Evolutionary conservation across 108 stramenopile genomes (phyloP).

Genomic region (Fragilaria radians): DNA sequence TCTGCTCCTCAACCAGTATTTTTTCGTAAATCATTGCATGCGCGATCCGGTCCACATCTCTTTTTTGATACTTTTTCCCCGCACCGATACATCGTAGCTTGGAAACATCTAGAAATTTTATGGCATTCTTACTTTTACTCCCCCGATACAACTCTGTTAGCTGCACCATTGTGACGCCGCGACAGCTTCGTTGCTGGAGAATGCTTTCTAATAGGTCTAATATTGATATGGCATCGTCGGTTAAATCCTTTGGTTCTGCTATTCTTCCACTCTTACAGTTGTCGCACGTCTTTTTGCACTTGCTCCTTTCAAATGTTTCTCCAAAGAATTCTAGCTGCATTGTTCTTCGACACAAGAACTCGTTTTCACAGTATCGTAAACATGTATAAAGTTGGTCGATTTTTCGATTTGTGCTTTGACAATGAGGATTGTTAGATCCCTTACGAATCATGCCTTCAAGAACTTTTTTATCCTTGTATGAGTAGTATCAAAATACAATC

Average conservation of each 20-base stretch:
- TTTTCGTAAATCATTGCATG: constrained; percentile 72
- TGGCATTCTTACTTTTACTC: constrained; percentile 54
- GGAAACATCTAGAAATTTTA: constrained; percentile 30
- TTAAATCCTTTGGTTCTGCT: constrained; percentile 55
- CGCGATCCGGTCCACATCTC: constrained; percentile 57
- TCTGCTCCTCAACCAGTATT: constrained; percentile 51
- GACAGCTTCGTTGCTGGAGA: constrained; percentile 23
- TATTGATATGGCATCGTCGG: constrained; percentile 44
- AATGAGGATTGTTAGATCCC: constrained; percentile 26
- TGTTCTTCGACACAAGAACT: constrained; percentile 78
- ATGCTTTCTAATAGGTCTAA: constrained; percentile 43
- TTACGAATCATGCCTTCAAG: constrained; percentile 85
- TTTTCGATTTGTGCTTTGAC: constrained; percentile 53
- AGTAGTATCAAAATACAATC: constrained; percentile 94
- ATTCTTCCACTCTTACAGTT: constrained; percentile 70
- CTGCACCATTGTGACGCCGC: constrained; percentile 58
- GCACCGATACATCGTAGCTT: constrained; percentile 22
- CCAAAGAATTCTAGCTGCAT: constrained; percentile 92
- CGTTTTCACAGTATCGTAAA: constrained; percentile 79
- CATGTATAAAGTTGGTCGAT: constrained; percentile 83
- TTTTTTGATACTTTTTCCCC: constrained; percentile 57
- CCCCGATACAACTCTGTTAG: constrained; percentile 76
- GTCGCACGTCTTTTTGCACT: constrained; percentile 83
- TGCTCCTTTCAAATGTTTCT: constrained; percentile 64
- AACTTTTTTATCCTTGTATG: constrained; percentile 81